Conservation (phyloP, 768 basidiomycete species). For the Pleurotus sapidus region DNA sequence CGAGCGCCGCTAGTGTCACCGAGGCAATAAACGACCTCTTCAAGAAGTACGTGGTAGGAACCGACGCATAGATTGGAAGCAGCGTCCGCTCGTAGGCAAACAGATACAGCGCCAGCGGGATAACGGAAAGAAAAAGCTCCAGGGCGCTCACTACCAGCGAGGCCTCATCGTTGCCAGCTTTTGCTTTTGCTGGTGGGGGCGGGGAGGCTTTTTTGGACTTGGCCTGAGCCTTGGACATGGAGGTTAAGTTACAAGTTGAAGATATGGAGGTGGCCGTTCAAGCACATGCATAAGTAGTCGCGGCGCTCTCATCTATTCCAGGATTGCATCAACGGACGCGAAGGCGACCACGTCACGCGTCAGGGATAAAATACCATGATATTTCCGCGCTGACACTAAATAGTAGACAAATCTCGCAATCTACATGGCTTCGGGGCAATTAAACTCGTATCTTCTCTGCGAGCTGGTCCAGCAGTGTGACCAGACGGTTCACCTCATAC, state of each 20-base stretch:
- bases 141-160: not conserved
- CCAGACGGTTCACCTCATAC: constrained; percentile 58
- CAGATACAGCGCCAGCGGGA: constrained; percentile 52
- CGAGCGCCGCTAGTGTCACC: constrained; percentile 33
- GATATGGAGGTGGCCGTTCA: not conserved
- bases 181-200: too few species aligned
- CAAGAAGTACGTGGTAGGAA: constrained; percentile 51
- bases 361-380: constrained; percentile 1
- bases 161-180: too few species aligned
- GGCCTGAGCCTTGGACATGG: not conserved
- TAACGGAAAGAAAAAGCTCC: not conserved
- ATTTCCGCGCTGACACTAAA: constrained; percentile 1
- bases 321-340: not conserved
- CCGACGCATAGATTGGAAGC: constrained; percentile 66
- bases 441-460: constrained; percentile 31
- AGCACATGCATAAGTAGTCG: not conserved
- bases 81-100: constrained; percentile 63
- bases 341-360: constrained; percentile 2
- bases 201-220: not conserved
- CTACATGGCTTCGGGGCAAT: constrained; percentile 3
- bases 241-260: not conserved
- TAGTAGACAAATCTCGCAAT: not conserved
- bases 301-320: not conserved
- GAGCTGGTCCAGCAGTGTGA: constrained; percentile 50
- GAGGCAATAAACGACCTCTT: constrained; percentile 31